Conservation (phyloP, 768 basidiomycete genomes). For the Mycena maculata region DNA sequence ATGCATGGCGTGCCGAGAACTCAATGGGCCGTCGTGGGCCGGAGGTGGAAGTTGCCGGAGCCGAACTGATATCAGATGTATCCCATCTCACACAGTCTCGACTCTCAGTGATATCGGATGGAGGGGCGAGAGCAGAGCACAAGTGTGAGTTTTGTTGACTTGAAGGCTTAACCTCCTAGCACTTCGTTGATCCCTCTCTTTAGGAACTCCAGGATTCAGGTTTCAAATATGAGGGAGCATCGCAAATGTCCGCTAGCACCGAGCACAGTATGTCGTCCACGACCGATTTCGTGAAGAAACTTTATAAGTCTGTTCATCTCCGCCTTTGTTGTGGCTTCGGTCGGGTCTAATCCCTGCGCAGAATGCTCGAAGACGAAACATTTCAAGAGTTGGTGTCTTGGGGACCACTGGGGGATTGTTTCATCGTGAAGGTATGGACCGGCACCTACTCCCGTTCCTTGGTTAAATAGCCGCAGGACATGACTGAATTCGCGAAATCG, state of each 20-base stretch:
- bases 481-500: slow-evolving; percentile 95
- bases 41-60: too few species aligned
- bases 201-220: slow-evolving; percentile 24
- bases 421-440: slow-evolving; percentile 78
- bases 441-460: neutral
- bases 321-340: neutral
- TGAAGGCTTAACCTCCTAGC: too few species aligned
- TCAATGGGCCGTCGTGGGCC: too few species aligned
- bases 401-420: slow-evolving; percentile 86
- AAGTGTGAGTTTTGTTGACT: too few species aligned
- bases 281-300: slow-evolving; percentile 92
- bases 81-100: too few species aligned
- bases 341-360: slow-evolving; percentile 40
- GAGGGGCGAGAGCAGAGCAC: too few species aligned
- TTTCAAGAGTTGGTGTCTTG: slow-evolving; percentile 82
- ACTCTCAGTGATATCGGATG: too few species aligned
- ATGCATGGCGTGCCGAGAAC: too few species aligned
- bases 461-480: slow-evolving; percentile 58
- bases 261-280: slow-evolving; percentile 83
- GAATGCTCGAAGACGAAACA: slow-evolving; percentile 87
- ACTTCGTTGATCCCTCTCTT: slow-evolving; percentile 19
- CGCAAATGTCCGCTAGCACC: slow-evolving; percentile 21
- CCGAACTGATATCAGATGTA: too few species aligned
- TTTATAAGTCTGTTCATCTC: slow-evolving; percentile 76
- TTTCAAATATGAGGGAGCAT: slow-evolving; percentile 30